Base-by-base conservation (phyloP, 345 rosid genomes). In the Aquilaria sinensis region DNA sequence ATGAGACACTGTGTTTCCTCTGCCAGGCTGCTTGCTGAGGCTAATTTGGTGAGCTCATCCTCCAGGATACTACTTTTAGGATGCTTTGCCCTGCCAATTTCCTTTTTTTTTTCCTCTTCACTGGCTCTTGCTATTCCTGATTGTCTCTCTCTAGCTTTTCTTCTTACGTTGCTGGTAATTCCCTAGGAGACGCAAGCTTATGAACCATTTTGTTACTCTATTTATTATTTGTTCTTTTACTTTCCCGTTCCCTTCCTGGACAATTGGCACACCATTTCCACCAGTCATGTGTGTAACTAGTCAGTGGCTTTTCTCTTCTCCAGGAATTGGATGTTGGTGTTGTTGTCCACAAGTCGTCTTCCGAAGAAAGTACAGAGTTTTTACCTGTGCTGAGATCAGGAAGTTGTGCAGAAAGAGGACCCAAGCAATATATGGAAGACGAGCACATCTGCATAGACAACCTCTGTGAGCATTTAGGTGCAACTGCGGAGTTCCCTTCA, bases 371-470 rank as follows among this genome's bases (percentile, higher is more conserved):
- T 49, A 14, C 80, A 0, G 86, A 72, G 52, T 83, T 80, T 76
- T 53, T 72, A 33, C 94, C 98, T 4, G 67, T 83, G 3, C 75
- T 88, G 66, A 83, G 91, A 46, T 90, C 97, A 58, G 97, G 97
- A 70, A 90, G 97, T 68, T 90, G 93, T 64, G 95, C 97, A 62
- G 97, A 90, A 72, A 83, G 66, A 72, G 99, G 99, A 31, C 87
- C 96, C 47, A 94, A 94, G 73, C 83, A 82, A 63, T 81, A 63
- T 58, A 94, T 94, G 99, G 97, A 94, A 78, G 99, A 94, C 78
- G 97, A 90, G 51, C 96, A 90, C 73, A 51, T 88, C 32, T 90
- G 99, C 64, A 85, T 90, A 31, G 96, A 94, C 76, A 76, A 90
- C 77, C 97, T 94, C 65, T 65, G 70, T 67, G 80, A 78, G 15